Evolutionary conservation across 2,329 filamentous ascomycete genomes (phyloP).

Genomic region (Scedosporium aurantiacum): DNA sequence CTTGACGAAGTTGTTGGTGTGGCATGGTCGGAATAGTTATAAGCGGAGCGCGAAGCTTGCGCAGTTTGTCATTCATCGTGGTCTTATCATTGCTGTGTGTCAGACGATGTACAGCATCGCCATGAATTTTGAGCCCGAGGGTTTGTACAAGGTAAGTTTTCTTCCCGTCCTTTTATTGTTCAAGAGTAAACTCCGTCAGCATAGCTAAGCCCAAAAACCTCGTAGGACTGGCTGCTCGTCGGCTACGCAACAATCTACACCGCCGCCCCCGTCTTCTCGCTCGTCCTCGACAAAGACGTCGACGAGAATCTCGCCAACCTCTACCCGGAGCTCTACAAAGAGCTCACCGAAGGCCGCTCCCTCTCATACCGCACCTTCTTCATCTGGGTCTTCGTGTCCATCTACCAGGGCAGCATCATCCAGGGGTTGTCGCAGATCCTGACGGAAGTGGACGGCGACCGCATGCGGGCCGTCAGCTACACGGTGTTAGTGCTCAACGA

Average conservation of each 20-base stretch:
- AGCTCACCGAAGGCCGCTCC: conserved; percentile 78
- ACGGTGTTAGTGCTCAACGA: conserved; percentile 90
- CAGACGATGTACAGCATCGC: conserved; percentile 97
- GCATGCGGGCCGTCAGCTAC: conserved; percentile 85
- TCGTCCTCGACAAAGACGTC: conserved; percentile 90
- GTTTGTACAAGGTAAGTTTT: conserved; percentile 61
- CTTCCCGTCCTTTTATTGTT: background rate
- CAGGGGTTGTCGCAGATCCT: conserved; percentile 89
- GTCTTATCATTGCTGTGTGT: conserved; percentile 87
- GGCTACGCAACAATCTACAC: conserved; percentile 96
- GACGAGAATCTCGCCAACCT: conserved; percentile 88
- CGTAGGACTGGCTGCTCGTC: conserved; percentile 82
- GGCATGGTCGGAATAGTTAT: conserved; percentile 96
- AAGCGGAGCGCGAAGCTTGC: conserved; percentile 91
- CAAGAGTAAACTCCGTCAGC: conserved; percentile 9
- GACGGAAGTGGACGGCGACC: conserved; percentile 59
- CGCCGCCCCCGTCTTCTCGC: conserved; percentile 80
- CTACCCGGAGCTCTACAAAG: conserved; percentile 95
- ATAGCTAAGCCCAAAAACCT: too few species aligned
- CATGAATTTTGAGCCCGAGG: conserved; percentile 83
- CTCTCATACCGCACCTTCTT: conserved; percentile 92
- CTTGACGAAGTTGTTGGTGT: conserved; percentile 91
- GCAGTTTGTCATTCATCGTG: conserved; percentile 96
- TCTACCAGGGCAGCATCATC: conserved; percentile 93
- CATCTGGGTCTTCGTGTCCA: conserved; percentile 86